phyloP scores from a whole-genome alignment of 2,329 filamentous ascomycete genomes.

The Leptographium wingfieldii region DNA sequence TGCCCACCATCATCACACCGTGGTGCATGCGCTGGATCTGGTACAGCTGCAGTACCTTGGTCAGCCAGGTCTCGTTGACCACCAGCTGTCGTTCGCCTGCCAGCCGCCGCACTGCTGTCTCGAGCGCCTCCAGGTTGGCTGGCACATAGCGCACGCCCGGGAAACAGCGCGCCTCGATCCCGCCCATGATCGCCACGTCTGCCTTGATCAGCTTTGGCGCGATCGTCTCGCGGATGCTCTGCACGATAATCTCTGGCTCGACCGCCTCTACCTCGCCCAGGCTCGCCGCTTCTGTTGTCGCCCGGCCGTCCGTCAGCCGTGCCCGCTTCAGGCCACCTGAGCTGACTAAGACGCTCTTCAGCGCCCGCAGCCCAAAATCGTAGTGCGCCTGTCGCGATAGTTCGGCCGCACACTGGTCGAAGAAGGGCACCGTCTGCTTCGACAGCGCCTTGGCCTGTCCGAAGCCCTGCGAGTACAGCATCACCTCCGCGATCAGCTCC shows the following conservation, averaged over 20 bases:
- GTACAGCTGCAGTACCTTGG: conserved; percentile 90
- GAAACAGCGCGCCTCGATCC: conserved; percentile 77
- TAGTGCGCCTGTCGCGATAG: conserved; percentile 97
- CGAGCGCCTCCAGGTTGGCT: conserved; percentile 68
- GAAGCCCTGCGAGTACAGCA: conserved; percentile 99
- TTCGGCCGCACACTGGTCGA: conserved; percentile 70
- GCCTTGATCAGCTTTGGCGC: conserved; percentile 90
- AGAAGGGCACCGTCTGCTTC: conserved; percentile 95
- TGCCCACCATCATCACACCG: conserved; percentile 99
- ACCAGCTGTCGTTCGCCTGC: conserved; percentile 79
- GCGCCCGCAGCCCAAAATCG: conserved; percentile 90
- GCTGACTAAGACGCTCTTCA: conserved; percentile 97
- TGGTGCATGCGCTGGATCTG: conserved; percentile 98
- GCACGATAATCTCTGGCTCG: conserved; percentile 95
- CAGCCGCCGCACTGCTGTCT: conserved; percentile 68
- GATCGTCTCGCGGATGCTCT: conserved; percentile 96
- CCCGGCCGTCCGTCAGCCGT: conserved; percentile 45
- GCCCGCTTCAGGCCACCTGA: conserved; percentile 90
- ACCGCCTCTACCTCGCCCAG: conserved; percentile 55
- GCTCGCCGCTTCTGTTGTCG: conserved; percentile 27
- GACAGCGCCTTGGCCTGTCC: conserved; percentile 89
- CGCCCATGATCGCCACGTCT: conserved; percentile 79
- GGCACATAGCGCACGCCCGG: conserved; percentile 88
- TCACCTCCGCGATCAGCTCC: conserved; percentile 97
- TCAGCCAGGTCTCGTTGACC: conserved; percentile 91